Evolutionary conservation across 2,329 filamentous ascomycete species (phyloP), one percentile per base, ranked within the genome.

Genomic region (Niveomyces coronatus): DNA sequence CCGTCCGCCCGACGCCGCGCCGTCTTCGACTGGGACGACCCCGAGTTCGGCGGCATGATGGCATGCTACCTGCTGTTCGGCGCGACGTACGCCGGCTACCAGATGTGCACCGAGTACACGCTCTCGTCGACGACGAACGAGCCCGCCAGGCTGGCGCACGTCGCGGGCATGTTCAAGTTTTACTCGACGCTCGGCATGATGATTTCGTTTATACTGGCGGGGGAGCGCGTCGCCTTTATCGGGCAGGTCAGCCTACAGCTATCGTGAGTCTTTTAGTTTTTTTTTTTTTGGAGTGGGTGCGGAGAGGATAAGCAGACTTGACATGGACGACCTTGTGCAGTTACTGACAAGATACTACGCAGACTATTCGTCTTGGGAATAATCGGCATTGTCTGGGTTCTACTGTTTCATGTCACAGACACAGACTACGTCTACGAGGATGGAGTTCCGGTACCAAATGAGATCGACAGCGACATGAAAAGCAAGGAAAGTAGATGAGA

Each of bases 111-210:
- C 14, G 36, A 39, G 23, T 39, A 39, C 22, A 39, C 30, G 4
- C 16, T 39, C 15, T 39, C 36, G 9, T 39, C 36, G 2, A 39
- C 36, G 6, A 32, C 36, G 10, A 30, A 20, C 5, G 36, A 39
- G 5, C 36, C 36, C 9, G 29, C 36, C 4, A 32, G 20, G 13
- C 30, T 39, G 5, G 36, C 36, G 5, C 36, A 30, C 5, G 36
- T 39, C 10, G 36, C 36, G 4, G 36, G 36, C 15, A 39, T 39
- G 30, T 39, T 39, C 10, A 39, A 39, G 16, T 39, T 39, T 14
- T 39, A 39, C 23, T 39, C 36, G 15, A 39, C 36, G 13, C 30
- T 39, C 18, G 36, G 36, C 9, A 39, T 39, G 36, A 39, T 39
- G 36, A 17, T 39, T 20, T 39, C 36, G 13, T 39, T 39, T 27